These are phyloP conservation scores for Candida nonsorbophila DNA, from an alignment of 805 yeast genomes.

Conservation along the genomic window DNA sequence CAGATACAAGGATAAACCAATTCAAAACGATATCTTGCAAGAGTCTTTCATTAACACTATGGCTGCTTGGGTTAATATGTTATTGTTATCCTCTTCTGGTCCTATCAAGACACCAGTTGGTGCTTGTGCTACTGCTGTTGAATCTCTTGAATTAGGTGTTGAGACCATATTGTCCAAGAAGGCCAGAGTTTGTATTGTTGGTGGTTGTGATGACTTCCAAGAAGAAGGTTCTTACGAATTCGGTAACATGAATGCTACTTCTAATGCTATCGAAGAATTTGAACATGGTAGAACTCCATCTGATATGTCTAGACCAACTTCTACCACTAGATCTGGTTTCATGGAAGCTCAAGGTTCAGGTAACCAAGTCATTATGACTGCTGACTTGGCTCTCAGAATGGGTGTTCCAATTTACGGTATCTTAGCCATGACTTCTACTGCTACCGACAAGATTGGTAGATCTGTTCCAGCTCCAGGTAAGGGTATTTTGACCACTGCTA, in stretches of 20 bases:
- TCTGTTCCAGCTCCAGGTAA: constrained; percentile 99
- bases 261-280: constrained; percentile 80
- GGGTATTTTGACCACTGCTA: constrained; percentile 97
- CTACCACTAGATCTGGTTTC: constrained; percentile 94
- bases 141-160: constrained; percentile 92
- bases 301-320: constrained; percentile 98
- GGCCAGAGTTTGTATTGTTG: constrained; percentile 94
- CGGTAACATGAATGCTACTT: constrained; percentile 98
- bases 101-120: constrained; percentile 99
- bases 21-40: constrained; percentile 94
- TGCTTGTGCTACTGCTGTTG: constrained; percentile 99
- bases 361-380: constrained; percentile 93
- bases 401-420: constrained; percentile 99
- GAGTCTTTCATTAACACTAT: constrained; percentile 98
- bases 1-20: constrained; percentile 87
- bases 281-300: constrained; percentile 96
- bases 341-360: constrained; percentile 99
- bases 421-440: constrained; percentile 91
- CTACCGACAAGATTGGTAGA: constrained; percentile 97
- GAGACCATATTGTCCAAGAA: constrained; percentile 91
- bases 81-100: constrained; percentile 93
- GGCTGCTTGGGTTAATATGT: constrained; percentile 99
- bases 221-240: constrained; percentile 98
- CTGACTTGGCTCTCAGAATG: constrained; percentile 90
- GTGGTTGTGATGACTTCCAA: constrained; percentile 99